These are phyloP conservation scores for Jimgerdemannia lactiflua DNA, from an alignment of 192 early-diverging fungal genomes.

Conservation along the genomic window DNA sequence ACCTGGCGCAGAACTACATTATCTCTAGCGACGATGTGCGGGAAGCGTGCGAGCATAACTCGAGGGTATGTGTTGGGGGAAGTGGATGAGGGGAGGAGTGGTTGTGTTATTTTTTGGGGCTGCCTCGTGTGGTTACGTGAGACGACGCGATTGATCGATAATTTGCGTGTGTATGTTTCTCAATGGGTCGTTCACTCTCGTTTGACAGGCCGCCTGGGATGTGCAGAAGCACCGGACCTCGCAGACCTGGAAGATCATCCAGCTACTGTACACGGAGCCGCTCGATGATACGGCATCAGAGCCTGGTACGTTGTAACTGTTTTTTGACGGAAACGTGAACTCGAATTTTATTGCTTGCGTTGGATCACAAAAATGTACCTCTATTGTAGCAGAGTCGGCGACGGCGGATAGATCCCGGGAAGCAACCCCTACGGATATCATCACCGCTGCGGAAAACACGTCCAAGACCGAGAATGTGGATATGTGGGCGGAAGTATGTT, in stretches of 20 bases:
- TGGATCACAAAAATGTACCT: neutral
- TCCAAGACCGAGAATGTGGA: neutral
- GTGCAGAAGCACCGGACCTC: slow-evolving; percentile 56
- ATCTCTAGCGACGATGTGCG: slow-evolving; percentile 46
- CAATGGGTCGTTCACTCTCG: slow-evolving; percentile 3
- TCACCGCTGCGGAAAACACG: neutral
- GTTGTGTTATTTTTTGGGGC: no score
- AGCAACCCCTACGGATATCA: neutral
- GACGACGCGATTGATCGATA: no score
- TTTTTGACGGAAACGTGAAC: no score
- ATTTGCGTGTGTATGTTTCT: no score
- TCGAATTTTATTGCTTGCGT: no score
- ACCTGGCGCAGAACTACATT: slow-evolving; percentile 66
- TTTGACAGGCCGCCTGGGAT: slow-evolving; percentile 53
- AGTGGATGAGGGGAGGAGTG: neutral
- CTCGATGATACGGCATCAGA: slow-evolving; percentile 13
- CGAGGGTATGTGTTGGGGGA: slow-evolving; percentile 37
- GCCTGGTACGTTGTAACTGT: neutral
- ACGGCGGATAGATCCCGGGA: neutral
- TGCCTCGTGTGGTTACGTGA: no score
- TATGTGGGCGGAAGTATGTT: neutral
- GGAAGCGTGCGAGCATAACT: slow-evolving; percentile 57
- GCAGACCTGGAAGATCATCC: slow-evolving; percentile 75
- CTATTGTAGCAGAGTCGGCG: neutral
- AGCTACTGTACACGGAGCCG: slow-evolving; percentile 51